Conservation (phyloP, 495 filamentous ascomycete species). For the Penicillium lividum region DNA sequence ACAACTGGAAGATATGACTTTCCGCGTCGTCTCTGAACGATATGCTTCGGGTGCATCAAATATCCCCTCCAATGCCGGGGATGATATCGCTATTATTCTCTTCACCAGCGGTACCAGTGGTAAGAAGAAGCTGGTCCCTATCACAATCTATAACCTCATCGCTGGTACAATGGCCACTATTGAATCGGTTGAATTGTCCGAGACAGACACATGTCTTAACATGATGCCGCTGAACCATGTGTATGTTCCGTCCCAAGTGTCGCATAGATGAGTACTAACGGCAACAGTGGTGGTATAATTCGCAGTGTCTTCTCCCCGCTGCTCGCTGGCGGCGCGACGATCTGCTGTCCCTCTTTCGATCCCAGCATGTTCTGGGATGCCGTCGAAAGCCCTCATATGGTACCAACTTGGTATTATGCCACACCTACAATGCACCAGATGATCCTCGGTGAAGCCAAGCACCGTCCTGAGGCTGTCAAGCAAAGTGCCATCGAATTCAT, state of each 20-base stretch:
- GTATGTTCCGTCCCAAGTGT: constrained; percentile 16
- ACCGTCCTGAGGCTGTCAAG: constrained; percentile 30
- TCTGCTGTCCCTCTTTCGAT: constrained; percentile 48
- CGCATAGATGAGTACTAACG: constrained; percentile 10
- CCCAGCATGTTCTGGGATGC: constrained; percentile 51
- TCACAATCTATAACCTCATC: constrained; percentile 38
- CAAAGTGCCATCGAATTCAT: constrained; percentile 43
- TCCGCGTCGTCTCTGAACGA: constrained; percentile 12
- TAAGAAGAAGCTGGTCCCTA: constrained; percentile 47
- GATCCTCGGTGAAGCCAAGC: constrained; percentile 35
- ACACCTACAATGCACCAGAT: constrained; percentile 50
- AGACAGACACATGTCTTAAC: constrained; percentile 41
- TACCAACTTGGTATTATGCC: constrained; percentile 50
- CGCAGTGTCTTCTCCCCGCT: constrained; percentile 44
- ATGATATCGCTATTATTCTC: constrained; percentile 44
- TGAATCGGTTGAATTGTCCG: constrained; percentile 39
- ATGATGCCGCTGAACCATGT: constrained; percentile 53
- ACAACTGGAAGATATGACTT: constrained; percentile 20
- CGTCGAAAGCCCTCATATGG: constrained; percentile 37
- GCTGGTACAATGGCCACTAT: constrained; percentile 39
- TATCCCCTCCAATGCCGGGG: constrained; percentile 11
- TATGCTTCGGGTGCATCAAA: constrained; percentile 2
- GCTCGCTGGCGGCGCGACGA: constrained; percentile 40
- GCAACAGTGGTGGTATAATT: constrained; percentile 34
- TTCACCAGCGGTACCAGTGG: constrained; percentile 51